Base-by-base conservation (phyloP, 495 filamentous ascomycete species). In the Xylaria bambusicola region DNA sequence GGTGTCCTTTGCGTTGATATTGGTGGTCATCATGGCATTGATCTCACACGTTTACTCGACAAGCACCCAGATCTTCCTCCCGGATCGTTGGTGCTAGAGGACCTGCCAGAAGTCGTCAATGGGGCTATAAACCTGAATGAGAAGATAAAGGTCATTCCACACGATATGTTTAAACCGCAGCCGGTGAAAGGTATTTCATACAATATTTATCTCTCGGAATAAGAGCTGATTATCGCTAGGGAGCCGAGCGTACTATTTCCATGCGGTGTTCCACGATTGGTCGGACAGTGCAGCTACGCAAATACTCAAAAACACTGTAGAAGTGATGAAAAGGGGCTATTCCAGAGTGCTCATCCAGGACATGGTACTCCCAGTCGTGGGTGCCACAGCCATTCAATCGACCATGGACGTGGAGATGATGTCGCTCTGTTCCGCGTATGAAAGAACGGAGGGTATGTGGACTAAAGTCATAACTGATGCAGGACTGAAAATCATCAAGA, bases 321-420 rank as follows among this genome's bases (percentile, higher is more conserved):
- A 58, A 13, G 65, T 62, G 20, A 61, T 70, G 65, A 67, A 60
- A 36, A 67, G 56, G 33, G 67, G 67, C 15, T 70, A 67, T 21
- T 70, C 67, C 4, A 65, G 60, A 41, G 50, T 70, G 8, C 62
- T 70, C 8, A 56, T 70, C 27, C 55, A 56, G 10, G 67, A 70
- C 15, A 58, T 70, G 23, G 70, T 70, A 12, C 57, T 70, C n/a
- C 67, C 67, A 7, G 49, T 53, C 12, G 64, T 54, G 10, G 67
- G 67, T 15, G 62, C 65, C 1, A 67, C 47, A 23, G 26, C 52
- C 6, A 57, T 49, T 12, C 67, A 70, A 35, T 75, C 80, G 0
- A 68, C 51, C 8, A 62, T 82, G 66, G 82, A 84, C 58, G 52
- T 78, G 62, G 64, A 77, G 36, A 80, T 83, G 76, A 68, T 83